phyloP scores from a whole-genome alignment of 257 asterid species.

The Fraxinus quadrangulata region DNA sequence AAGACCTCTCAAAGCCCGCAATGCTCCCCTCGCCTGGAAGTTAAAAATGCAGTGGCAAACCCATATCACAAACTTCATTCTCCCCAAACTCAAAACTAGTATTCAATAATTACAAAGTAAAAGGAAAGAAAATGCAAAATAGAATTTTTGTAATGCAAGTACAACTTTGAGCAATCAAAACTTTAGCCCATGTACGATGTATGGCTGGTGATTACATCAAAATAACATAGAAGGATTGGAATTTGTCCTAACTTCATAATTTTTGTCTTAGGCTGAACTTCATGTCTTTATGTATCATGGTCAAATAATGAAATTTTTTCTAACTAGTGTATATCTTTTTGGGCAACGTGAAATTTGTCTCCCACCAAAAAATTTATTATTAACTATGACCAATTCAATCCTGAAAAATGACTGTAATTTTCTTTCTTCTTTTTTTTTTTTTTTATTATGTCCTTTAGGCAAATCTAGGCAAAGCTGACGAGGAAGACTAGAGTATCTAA shows the following conservation, averaged over 20 bases:
- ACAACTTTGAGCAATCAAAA: background rate
- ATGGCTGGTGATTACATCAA: no score
- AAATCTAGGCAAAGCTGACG: background rate
- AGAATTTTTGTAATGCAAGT: background rate
- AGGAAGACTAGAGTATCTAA: background rate
- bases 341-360: background rate
- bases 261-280: background rate
- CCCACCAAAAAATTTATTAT: background rate
- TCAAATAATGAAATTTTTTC: no score
- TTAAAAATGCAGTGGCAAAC: background rate
- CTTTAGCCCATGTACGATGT: no score
- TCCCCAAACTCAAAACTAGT: background rate
- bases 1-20: slow-evolving; percentile 85
- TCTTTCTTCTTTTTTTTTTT: no score
- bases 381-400: background rate
- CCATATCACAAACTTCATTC: background rate
- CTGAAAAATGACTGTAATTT: no score
- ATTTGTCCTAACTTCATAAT: background rate
- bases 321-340: no score
- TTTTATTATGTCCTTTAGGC: background rate
- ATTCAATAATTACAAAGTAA: background rate
- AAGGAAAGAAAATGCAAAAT: background rate
- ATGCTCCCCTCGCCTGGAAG: slow-evolving; percentile 87
- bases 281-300: background rate
- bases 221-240: background rate